phyloP scores from a whole-genome alignment of 805 yeast genomes.

The Saccharomycopsis fibuligera region DNA sequence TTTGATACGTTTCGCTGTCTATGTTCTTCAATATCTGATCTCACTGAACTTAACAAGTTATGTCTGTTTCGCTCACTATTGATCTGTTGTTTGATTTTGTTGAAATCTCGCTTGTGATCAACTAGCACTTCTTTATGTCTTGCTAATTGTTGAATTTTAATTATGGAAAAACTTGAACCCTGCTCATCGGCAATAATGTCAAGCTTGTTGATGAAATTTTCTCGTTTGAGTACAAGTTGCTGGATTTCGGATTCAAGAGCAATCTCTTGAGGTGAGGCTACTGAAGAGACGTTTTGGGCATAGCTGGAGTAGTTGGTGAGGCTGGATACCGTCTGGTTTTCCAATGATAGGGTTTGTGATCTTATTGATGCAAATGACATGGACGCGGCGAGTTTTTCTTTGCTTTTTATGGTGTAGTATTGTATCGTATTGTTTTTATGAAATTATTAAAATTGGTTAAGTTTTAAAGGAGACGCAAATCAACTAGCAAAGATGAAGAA shows the following conservation, averaged over 20 bases:
- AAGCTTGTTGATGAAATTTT: slow-evolving; percentile 14
- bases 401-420: no score
- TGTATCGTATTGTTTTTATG: no score
- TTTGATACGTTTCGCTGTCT: slow-evolving; percentile 35
- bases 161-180: slow-evolving; percentile 55
- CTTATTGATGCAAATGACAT: slow-evolving; percentile 20
- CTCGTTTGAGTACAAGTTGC: slow-evolving; percentile 12
- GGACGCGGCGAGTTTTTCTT: no score
- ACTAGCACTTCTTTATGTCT: slow-evolving; percentile 72
- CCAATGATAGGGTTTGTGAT: slow-evolving; percentile 18
- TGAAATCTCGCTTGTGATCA: slow-evolving; percentile 62
- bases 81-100: slow-evolving; percentile 50
- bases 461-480: no score
- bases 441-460: no score
- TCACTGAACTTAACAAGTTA: slow-evolving; percentile 68
- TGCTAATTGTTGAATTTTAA: slow-evolving; percentile 73
- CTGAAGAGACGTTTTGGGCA: slow-evolving; percentile 4
- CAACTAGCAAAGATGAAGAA: no score
- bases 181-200: slow-evolving; percentile 36
- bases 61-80: slow-evolving; percentile 70
- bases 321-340: slow-evolving; percentile 16
- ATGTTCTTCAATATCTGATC: slow-evolving; percentile 72
- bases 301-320: slow-evolving; percentile 11
- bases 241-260: slow-evolving; percentile 3
- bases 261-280: slow-evolving; percentile 1